Evolutionary conservation across 73 alveolate genomes (phyloP).

Genomic region (Tetrahymena elliotti): DNA sequence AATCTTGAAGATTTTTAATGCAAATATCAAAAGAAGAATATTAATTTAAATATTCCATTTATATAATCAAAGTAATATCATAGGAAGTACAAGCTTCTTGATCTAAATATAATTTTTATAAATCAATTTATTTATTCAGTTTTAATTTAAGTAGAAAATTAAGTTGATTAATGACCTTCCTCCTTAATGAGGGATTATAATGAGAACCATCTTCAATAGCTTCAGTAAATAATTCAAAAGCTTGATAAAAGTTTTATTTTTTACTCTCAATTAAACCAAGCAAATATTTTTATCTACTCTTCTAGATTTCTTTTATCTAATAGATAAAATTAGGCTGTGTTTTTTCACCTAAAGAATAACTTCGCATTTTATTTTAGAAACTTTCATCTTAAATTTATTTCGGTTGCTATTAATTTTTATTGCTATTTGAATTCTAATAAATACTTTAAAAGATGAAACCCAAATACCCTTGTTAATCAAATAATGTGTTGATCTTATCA

Average conservation of each 20-base stretch:
- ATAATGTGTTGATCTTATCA: too few species aligned
- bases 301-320: neutral
- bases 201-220: neutral
- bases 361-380: too few species aligned
- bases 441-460: too few species aligned
- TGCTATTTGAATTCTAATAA: neutral
- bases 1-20: neutral
- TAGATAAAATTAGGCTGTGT: neutral
- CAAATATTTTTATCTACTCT: neutral
- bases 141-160: neutral
- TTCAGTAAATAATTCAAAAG: neutral
- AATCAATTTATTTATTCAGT: neutral
- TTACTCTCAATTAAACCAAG: neutral
- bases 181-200: neutral
- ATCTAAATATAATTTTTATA: too few species aligned
- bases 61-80: neutral
- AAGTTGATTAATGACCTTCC: neutral
- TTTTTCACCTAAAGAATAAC: too few species aligned
- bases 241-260: neutral
- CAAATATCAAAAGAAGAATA: neutral
- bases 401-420: neutral
- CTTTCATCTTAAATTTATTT: neutral
- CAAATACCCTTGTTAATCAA: neutral
- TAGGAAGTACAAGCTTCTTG: neutral
- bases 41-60: neutral